Evolutionary conservation across 2,329 filamentous ascomycete genomes (phyloP), one percentile per base, ranked within the genome.

Genomic region (Triangularia verruculosa): DNA sequence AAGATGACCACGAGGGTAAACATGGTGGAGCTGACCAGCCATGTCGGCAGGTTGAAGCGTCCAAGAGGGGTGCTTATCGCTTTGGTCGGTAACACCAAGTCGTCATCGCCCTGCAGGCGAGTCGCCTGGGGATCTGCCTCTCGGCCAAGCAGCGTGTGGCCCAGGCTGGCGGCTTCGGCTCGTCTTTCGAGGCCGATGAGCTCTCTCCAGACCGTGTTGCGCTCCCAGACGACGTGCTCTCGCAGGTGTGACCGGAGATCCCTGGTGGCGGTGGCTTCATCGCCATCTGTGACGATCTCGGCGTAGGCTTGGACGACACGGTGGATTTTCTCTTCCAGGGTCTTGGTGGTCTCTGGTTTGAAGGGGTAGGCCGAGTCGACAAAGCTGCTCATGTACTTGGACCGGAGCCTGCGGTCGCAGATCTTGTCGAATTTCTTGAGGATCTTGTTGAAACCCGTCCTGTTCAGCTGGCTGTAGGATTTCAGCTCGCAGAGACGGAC

Each of bases 391-490:
- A 97, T 87, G 75, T 97, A 99, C 54, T 83, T 80, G 13, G 85
- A 80, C 69, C 94, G 93, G 61, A 98, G 81, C 70, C 89, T 89
- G 68, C 89, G 89, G 76, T 97, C 90, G 63, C 97, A 79, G 63
- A 91, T 98, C 81, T 99, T 99, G 82, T 99, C 95, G 73, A 95
- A 99, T 77, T 99, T 99, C 79, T 99, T 99, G 69, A 98, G 79
- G 0, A 96, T 93, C 78, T 99, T 99, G 72, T 89, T 87, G 78
- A 99, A 99, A 12, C 95, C 95, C 0, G 95, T 99, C 78, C 91
- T 90, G 82, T 99, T 99, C 67, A 99, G 86, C 78, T 98, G 94
- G 61, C 93, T 89, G 73, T 93, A 99, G 1, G 94, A 98, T 74
- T 97, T 96, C 72, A 99, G 86, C 76, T 97, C 95, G 78, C 94